phyloP scores from a whole-genome alignment of 2,329 filamentous ascomycete genomes.

The Alternaria ventricosa region DNA sequence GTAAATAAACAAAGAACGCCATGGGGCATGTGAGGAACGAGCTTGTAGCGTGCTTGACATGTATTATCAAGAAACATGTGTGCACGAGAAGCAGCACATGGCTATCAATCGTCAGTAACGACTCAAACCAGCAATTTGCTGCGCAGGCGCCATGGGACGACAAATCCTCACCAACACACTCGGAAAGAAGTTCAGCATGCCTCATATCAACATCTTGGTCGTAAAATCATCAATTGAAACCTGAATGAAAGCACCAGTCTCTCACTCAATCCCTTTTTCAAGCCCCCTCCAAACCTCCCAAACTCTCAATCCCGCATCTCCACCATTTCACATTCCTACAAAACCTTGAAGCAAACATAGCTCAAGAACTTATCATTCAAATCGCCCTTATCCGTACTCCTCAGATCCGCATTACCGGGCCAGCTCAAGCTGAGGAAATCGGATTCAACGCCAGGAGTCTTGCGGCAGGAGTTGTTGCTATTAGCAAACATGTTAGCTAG shows the following conservation, averaged over 20 bases:
- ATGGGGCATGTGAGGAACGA: neutral
- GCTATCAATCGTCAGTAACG: neutral
- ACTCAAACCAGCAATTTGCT: neutral
- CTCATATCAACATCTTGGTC: neutral
- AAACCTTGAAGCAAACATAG: constrained; percentile 14
- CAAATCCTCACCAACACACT: rapidly evolving
- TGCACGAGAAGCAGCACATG: neutral
- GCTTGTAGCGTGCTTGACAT: neutral
- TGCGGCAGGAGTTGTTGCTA: constrained; percentile 27
- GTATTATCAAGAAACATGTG: neutral
- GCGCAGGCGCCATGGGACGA: neutral
- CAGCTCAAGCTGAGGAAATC: constrained; percentile 18
- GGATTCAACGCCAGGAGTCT: constrained; percentile 8
- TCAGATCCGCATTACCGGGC: constrained; percentile 25
- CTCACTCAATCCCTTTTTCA: neutral
- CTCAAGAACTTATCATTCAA: constrained; percentile 28
- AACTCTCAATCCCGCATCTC: neutral
- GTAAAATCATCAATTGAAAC: neutral
- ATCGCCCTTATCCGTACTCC: constrained; percentile 18
- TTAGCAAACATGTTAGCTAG: neutral
- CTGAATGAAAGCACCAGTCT: neutral
- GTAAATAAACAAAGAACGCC: neutral
- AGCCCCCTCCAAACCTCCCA: neutral
- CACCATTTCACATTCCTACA: neutral
- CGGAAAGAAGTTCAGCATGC: rapidly evolving